These are phyloP conservation scores for Rosa lucieae DNA, from an alignment of 306 rosid species.

Conservation along the genomic window DNA sequence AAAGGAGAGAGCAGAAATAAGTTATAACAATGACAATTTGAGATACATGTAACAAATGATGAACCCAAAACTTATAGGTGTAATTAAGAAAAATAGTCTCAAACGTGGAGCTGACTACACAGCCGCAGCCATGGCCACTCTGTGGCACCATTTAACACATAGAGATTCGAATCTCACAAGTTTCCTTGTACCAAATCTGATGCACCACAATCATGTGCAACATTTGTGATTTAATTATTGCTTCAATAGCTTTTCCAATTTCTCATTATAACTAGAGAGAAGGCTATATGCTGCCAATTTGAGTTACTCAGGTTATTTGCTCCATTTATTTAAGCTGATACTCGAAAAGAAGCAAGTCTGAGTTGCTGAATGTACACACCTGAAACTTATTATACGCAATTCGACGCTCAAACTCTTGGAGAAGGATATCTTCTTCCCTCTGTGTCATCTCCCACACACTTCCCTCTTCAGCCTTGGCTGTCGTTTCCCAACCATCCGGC, in stretches of 20 bases:
- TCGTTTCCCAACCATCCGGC: conserved; percentile 99
- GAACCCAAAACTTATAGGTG: background rate
- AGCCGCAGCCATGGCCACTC: background rate
- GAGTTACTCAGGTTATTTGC: background rate
- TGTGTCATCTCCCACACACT: conserved; percentile 96
- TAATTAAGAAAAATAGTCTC: background rate
- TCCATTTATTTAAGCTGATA: background rate
- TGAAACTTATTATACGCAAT: conserved; percentile 92
- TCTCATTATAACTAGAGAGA: background rate
- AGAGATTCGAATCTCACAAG: background rate
- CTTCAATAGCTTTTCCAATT: too few relatives aligned
- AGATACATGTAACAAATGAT: background rate
- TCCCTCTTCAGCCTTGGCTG: conserved; percentile 65
- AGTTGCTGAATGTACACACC: conserved; percentile 38
- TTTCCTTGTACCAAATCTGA: background rate
- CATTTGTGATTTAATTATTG: background rate
- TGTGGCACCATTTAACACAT: background rate
- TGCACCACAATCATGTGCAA: background rate
- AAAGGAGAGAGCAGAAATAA: background rate
- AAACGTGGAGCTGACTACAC: background rate
- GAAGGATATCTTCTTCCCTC: conserved; percentile 92
- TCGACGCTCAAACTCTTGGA: conserved; percentile 92
- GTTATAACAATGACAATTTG: background rate
- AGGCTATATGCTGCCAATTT: background rate
- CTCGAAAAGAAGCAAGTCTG: background rate